Base-by-base conservation (phyloP, 164 flowering plant genomes). In the Aristolochia californica region DNA sequence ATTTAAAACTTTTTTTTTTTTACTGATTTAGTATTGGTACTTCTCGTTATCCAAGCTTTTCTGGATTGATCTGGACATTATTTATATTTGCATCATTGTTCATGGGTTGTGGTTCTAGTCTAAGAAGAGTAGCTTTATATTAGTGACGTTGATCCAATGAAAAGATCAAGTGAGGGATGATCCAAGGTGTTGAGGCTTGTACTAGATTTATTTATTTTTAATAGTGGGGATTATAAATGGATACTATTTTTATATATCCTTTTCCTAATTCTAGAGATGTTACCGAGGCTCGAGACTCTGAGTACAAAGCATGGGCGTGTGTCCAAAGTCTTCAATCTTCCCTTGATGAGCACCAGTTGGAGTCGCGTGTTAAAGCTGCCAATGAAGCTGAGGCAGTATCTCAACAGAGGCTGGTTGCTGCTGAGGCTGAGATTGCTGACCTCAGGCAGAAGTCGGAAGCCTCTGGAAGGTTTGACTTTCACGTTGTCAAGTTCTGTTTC, bases 341-440 rank as follows among this genome's bases (percentile, higher is more conserved):
- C 57, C 91, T 94, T 58, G 96, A 94, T 81, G 99, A 94, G 69
- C 89, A 78, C 64, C 75, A 55, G 53, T 71, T 94, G 72, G 99
- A 88, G 70, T 60, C 73, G 55, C 84, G 94, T 53, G 99, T 94
- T 20, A 90, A 94, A 71, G 72, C 71, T 49, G 96, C 97, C 55
- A 91, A 77, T 75, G 94, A 88, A 83, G 95, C 93, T 57, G 99
- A 94, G 77, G 96, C 99, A 21, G 58, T 64, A 59, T 79, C 96
- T 23, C 99, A 94, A 59, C 97, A 91, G 71, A 78, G 72, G 67
- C 74, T 91, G 55, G 97, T 94, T 69, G 81, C 94, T 75, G 88
- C 95, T 53, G 97, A 91, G 81, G 95, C 97, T 68, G 85, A 83
- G 72, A 88, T 94, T 78, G 95, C 94, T 57, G 91, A 85, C 45